phyloP scores from a whole-genome alignment of 345 rosid species.

The Conringia planisiliqua region DNA sequence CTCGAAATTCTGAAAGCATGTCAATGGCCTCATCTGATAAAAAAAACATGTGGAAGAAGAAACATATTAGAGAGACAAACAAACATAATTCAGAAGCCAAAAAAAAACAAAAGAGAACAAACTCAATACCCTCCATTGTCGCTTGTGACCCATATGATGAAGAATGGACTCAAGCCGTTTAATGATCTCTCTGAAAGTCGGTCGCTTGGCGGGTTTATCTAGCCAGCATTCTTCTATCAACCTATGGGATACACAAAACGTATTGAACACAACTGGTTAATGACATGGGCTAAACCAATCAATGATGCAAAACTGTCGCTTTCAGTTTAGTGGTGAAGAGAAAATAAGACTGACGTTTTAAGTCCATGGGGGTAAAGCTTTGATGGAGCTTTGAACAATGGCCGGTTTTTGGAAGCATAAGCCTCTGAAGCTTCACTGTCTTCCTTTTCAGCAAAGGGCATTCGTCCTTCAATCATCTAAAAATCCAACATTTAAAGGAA shows the following conservation, averaged over 20 bases:
- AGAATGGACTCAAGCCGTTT: conserved; percentile 56
- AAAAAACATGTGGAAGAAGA: conserved; percentile 3
- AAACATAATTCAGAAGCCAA: conserved; percentile 6
- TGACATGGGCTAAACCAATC: conserved; percentile 7
- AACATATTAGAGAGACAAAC: conserved; percentile 16
- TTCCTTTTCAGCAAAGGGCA: conserved; percentile 64
- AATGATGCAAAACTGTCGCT: not conserved
- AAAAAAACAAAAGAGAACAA: conserved; percentile 15
- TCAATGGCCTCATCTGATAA: conserved; percentile 61
- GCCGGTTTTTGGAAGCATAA: conserved; percentile 51
- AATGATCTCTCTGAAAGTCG: conserved; percentile 71
- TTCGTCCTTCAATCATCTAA: conserved; percentile 86
- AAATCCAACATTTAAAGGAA: not conserved
- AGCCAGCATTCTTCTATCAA: conserved; percentile 90
- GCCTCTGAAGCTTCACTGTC: conserved; percentile 59
- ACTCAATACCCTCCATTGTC: conserved; percentile 67
- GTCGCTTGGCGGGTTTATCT: conserved; percentile 76
- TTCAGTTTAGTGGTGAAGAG: not conserved
- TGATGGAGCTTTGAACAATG: conserved; percentile 68
- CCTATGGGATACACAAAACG: conserved; percentile 34
- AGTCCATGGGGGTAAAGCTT: conserved; percentile 81
- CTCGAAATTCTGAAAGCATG: conserved; percentile 69
- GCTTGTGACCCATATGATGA: conserved; percentile 51
- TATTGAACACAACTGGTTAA: not conserved
- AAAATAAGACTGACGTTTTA: conserved; percentile 50